Conservation (phyloP, 805 yeast genomes). For the Ogataea ganodermae region DNA sequence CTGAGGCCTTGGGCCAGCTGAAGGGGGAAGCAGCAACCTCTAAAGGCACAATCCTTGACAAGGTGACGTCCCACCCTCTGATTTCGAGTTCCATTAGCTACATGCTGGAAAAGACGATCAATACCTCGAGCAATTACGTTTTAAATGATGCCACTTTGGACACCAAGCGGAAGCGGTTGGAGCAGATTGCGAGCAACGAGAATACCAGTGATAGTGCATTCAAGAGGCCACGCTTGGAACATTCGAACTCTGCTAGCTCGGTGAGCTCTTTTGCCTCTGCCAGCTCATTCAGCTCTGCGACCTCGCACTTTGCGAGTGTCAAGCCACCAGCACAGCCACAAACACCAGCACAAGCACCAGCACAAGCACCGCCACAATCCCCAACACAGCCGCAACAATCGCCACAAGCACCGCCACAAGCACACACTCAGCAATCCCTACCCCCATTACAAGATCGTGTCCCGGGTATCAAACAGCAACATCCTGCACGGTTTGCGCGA, state of each 20-base stretch:
- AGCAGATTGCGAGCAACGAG: not conserved
- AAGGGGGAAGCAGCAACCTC: slow-evolving; percentile 12
- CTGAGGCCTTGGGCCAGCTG: slow-evolving; percentile 34
- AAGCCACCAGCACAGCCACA: not conserved
- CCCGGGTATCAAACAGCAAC: slow-evolving; percentile 4
- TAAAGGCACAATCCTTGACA: slow-evolving; percentile 33
- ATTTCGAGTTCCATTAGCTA: slow-evolving; percentile 39
- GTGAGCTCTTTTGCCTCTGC: not conserved
- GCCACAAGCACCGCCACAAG: not conserved
- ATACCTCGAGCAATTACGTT: slow-evolving; percentile 30
- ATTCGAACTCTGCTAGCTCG: slow-evolving; percentile 8
- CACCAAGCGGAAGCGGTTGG: slow-evolving; percentile 23
- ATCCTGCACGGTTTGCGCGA: slow-evolving; percentile 19
- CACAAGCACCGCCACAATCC: not conserved
- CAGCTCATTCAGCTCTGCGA: slow-evolving; percentile 2
- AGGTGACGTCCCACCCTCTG: slow-evolving; percentile 39
- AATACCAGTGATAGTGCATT: not conserved
- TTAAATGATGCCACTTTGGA: slow-evolving; percentile 14
- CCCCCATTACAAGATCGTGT: slow-evolving; percentile 12
- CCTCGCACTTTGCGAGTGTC: not conserved
- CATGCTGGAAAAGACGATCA: slow-evolving; percentile 38
- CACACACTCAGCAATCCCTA: too few relatives aligned
- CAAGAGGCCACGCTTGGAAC: slow-evolving; percentile 25
- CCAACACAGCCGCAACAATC: slow-evolving; percentile 9
- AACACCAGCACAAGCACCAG: not conserved